Base-by-base conservation (phyloP, 371 early-diverging fungal genomes). In the Polyrhizophydium stewartii region DNA sequence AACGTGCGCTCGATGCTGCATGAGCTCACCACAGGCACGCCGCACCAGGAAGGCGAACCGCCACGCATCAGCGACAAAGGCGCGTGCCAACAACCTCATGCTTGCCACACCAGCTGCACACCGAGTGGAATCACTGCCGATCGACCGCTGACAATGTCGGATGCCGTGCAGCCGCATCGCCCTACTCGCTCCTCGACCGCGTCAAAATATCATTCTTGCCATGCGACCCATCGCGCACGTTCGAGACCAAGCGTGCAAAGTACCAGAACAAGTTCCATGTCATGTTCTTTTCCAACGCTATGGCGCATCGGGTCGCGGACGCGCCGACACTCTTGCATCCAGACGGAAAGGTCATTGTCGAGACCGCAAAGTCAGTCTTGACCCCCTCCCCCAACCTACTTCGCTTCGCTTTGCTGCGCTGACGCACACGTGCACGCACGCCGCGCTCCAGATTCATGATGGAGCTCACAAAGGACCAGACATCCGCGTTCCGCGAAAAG, bases 251-350 rank as follows among this genome's bases (percentile, higher is more conserved):
- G 13, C 32, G 10, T 7, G 28, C 56, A 30, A 52, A 38, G 31
- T 41, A 35, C 21, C 37, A 31, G 1, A 28, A 37, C 27, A 40
- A 37, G 27, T 69, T 69, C 41, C 37, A 66, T 30, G 28, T 47
- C 30, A 62, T 67, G 10, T 61, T 31, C 41, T 9, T 71, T 9
- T 49, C 55, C 12, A 25, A 33, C 21, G 43, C 63, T 1, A 60
- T 67, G 65, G 71, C 68, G 28, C 68, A 67, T 33, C 59, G 62
- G 21, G 24, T 67, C 3, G 45, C 62, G 9, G 65, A 67, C 1
- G 21, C 64, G 19, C 31, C 24, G 1, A 25, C 25, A 6, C 35
- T 62, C 17, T 41, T 59, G 25, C 32, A 32, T 46, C 25, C 60
- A 25, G 52, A 37, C 21, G 63, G 63, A 1, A 21, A 37, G 37